Base-by-base conservation (phyloP, 805 yeast species). In the Metschnikowia reukaufii region DNA sequence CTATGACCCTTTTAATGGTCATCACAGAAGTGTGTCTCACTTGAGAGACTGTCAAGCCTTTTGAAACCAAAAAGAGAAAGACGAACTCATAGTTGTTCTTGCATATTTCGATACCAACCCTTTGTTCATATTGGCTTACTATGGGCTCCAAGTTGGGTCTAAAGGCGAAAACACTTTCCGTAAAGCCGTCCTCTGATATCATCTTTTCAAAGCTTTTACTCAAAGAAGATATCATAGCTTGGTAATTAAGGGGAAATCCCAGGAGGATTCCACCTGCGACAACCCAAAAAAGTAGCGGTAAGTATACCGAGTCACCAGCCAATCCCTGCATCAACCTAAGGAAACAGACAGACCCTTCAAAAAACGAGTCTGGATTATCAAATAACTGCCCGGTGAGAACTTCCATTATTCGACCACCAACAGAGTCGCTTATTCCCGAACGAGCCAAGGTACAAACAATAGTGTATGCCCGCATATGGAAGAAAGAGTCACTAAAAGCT, bases 371-470 rank as follows among this genome's bases (percentile, higher is more conserved):
- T 33, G 62, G 39, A 16, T 35, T 34, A 25, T 46, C 45, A 27
- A 44, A 44, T 38, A 47, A 27, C 37, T 57, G 51, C 32, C 63
- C 45, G 6, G 64, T 52, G 52, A 64, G 56, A 42, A 66, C 32
- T 44, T 61, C 62, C 47, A 67, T 52, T 8, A 65, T 54, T 31
- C 65, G 58, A 5, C 70, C 65, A 1, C 69, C 70, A 0, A 78
- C 54, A 70, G 72, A 69, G 55, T 83, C 87, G 41, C 80, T 79
- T 20, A 85, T 77, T 21, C 88, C 89, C 10, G 72, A 66, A 50
- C 78, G 79, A 0, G 88, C 76, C 36, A 88, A 63, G 31, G 84
- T 79, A 33, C 96, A 94, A 15, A 87, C 72, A 5, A 86, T 77
- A 51, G 87, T 68, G 51, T 84, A 67, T 0, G 90, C 87, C 45